Base-by-base conservation (phyloP, 2,329 filamentous ascomycete genomes). In the Sporothrix dimorphospora region DNA sequence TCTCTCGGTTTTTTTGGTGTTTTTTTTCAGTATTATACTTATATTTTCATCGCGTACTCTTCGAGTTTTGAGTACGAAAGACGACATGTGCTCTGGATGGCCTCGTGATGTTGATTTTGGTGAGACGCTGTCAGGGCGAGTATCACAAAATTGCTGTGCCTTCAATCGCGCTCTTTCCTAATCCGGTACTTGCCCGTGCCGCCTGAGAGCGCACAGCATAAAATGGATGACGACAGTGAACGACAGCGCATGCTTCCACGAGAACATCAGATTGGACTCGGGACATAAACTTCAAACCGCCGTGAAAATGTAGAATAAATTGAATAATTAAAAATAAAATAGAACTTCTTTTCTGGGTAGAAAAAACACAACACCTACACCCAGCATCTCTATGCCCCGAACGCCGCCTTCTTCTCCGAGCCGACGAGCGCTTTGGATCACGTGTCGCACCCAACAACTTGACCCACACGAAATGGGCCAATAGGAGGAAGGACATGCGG, bases 321-420 rank as follows among this genome's bases (percentile, higher is more conserved):
- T 14, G 9, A 14, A 34, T 7, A 24, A 16, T 4, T 19, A 34
- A 57, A 34, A 57, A 57, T 4, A 19, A 30, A 7, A 6, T 30
- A 16, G 30, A 14, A 9, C 5, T 24, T 34, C 53, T 8, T 19
- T 14, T 19, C 14, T 8, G 7, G 27, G 53, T 19, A 27, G 3
- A 57, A 57, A 57, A 57, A 57, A 47, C 45, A 47, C 53, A 57
- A 6, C 19, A 27, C 53, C 21, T 34, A 12, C 53, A 55, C 21
- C 14, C 53, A 30, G 24, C 16, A 34, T 34, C 30, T 34, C 27
- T 47, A 14, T 45, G 38, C 12, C 38, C 59, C 59, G 57, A 66
- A 24, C n/a, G 11, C 59, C 55, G 27, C 24, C 9, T 11, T 61
- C 34, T 61, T 61, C 57, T 61, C 57, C 42, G 63, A 66, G 63